Percentiles rank a stretch among this genome's conserved stretches.
These are phyloP conservation scores for Microstegium vimineum DNA, from an alignment of 176 grass and related monocot species.

Conservation along the genomic window DNA sequence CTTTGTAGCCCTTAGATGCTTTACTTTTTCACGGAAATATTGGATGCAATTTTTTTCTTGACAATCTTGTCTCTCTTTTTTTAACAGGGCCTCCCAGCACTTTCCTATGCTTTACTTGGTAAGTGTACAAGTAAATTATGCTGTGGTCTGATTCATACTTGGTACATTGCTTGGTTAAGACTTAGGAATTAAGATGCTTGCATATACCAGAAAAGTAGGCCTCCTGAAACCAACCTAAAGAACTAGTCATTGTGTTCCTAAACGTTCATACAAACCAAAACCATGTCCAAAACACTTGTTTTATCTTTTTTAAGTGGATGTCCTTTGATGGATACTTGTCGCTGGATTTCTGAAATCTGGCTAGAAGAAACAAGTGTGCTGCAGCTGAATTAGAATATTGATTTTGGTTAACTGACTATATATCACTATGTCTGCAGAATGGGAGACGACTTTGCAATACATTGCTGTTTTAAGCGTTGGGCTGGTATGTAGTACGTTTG, in stretches of 20 bases:
- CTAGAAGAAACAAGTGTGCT: background rate
- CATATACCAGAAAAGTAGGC: background rate
- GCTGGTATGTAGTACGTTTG: constrained; percentile 42
- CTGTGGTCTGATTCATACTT: background rate
- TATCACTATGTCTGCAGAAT: constrained; percentile 47
- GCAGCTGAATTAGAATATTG: background rate
- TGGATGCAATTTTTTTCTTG: constrained; percentile 23
- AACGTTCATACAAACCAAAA: background rate
- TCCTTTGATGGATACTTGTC: background rate
- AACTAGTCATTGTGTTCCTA: background rate
- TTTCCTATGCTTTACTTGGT: constrained; percentile 74
- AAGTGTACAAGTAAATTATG: constrained; percentile 20
- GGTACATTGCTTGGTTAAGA: background rate
- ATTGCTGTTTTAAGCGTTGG: constrained; percentile 78
- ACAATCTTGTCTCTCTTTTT: constrained; percentile 28
- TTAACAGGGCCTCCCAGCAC: constrained; percentile 66
- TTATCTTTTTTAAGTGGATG: background rate
- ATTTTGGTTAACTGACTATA: constrained; percentile 1
- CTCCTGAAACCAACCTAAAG: background rate
- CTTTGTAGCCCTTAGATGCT: background rate
- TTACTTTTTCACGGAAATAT: background rate
- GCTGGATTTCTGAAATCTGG: background rate
- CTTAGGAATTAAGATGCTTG: background rate
- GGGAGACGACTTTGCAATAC: constrained; percentile 79
- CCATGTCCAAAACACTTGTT: background rate